Evolutionary conservation across 768 basidiomycete genomes (phyloP), one percentile per base, ranked within the genome.

Genomic region (Leccinum arenicola): DNA sequence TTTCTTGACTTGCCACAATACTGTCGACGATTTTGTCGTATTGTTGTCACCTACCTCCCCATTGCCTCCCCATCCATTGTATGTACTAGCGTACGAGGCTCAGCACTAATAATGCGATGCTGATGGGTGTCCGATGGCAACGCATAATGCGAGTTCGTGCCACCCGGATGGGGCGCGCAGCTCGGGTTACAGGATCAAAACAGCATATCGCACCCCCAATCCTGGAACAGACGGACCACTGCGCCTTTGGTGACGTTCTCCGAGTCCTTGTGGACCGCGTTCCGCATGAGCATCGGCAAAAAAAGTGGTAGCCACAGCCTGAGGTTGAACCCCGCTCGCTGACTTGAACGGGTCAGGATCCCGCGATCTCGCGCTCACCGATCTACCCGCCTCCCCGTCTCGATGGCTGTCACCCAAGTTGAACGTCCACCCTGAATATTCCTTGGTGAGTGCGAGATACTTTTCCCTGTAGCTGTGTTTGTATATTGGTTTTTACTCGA

Each of bases 1-100:
- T n/a, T n/a, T n/a, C 60, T 47, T 61, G 21, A 61, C 63, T 43
- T 69, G 19, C 66, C 68, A 2, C 17, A 70, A 65, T 63, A 17
- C 5, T 9, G 17, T 40, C 17, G 17, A 40, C 38, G 38, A n/a
- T 3, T 38, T 38, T 17, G 15, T 35, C 33, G 33, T 35, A 35
- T 17, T 8, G 9, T n/a, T 40, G 17, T n/a, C 38, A n/a, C 38
- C 38, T n/a, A 40, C 7, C 38, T 40, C 38, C 17, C 15, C 3
- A 38, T 12, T 17, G 3, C 38, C 1, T 40, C 15, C 15, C 36
- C 17, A 40, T 40, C 8, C 40, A 5, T 2, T n/a, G 40, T 43
- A 43, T n/a, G 40, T 43, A 43, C 40, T n/a, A 43, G 40, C n/a
- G 1, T n/a, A 5, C 8, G n/a, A n/a, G 40, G 40, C 4, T 40